A percentile compares a stretch with the other conserved stretches of the same genome.
These are phyloP conservation scores for Apiospora aurea DNA, from an alignment of 2,329 filamentous ascomycete genomes.

Conservation along the genomic window DNA sequence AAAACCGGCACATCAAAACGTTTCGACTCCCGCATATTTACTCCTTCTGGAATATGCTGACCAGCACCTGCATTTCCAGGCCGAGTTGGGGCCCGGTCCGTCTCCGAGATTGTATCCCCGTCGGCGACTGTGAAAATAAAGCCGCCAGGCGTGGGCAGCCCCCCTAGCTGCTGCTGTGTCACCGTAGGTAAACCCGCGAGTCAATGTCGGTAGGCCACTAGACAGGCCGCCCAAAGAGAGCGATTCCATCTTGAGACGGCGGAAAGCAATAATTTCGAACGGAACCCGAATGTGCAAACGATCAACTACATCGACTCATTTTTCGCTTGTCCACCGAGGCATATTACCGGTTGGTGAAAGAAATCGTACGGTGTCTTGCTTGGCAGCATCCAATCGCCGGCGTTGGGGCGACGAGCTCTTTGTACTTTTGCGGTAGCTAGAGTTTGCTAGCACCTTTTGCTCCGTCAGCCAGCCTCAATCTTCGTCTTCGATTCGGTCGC, in stretches of 20 bases:
- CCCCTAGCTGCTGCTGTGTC: not conserved
- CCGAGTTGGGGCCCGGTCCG: not conserved
- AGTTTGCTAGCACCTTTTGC: not conserved
- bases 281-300: not conserved
- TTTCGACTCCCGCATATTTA: not conserved
- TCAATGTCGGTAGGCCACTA: not conserved
- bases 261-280: not conserved
- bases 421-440: not conserved
- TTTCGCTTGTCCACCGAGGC: not conserved
- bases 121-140: not conserved
- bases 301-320: no score
- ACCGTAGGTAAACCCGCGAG: not conserved
- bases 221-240: not conserved
- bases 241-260: not conserved
- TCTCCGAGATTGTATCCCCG: not conserved
- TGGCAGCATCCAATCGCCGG: constrained; percentile 6
- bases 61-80: not conserved
- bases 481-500: not conserved
- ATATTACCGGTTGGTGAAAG: not conserved
- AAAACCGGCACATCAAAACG: not conserved
- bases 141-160: not conserved
- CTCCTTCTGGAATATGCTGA: not conserved
- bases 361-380: not conserved
- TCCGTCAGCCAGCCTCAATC: not conserved
- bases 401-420: not conserved